Base-by-base conservation (phyloP, 1,284 basidiomycete genomes). In the Naganishia sp. region DNA sequence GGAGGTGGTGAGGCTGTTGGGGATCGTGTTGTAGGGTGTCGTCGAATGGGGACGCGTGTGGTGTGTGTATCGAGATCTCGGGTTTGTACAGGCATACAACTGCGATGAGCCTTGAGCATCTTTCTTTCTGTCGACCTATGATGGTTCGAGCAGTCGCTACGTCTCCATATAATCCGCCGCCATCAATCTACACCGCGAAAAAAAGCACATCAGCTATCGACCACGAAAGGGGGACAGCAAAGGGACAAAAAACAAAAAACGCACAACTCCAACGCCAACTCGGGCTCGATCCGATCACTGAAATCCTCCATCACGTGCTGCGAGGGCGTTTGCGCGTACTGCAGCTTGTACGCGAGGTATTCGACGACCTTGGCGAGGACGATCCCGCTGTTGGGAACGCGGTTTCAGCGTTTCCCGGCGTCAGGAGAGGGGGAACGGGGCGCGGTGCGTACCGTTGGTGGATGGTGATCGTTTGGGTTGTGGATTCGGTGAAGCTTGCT, bases 191-290 rank as follows among this genome's bases (percentile, higher is more conserved):
- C 36, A 39, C 36, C 42, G 9, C 31, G 33, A 15, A 2, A 43
- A 42, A 46, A 25, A 33, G 42, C 33, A 25, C 3, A 45, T 10
- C 18, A 2, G 42, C 28, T 28, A 56, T 21, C 46, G 31, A 2
- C 18, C 21, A 31, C 55, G 18, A 23, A 18, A 45, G 44, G 18
- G 46, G 46, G 16, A 13, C 23, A 21, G 10, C 15, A 46, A 64
- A 21, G 21, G 21, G 21, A 4, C 16, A 39, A 11, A 52, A 28
- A 39, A 61, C 11, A 21, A 21, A 21, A 23, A n/a, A 75, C 83
- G 72, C 70, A 85, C 84, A 85, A 75, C 69, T 85, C 84, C 21
- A 85, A 75, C 6, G 84, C 83, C 59, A 85, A 82, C 72, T 85
- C 84, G 2, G 84, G 83, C 46, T 83, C 82, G 64, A 85, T 83